Evolutionary conservation across 306 rosid genomes (phyloP), one percentile per base, ranked within the genome.

Genomic region (Lablab purpureus): DNA sequence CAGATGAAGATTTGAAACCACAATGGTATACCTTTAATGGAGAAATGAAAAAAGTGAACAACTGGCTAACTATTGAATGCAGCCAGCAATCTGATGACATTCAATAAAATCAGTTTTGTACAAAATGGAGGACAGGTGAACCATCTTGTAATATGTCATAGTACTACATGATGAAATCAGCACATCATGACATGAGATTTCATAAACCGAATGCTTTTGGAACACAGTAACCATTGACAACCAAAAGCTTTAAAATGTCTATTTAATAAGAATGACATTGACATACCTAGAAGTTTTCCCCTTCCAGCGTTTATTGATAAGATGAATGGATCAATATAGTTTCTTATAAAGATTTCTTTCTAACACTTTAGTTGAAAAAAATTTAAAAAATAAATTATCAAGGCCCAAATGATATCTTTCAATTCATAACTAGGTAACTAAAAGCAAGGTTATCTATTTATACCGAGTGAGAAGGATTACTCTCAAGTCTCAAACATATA

Each of bases 1-100:
- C 67, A n/a, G 75, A 67, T 10, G 36, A 41, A 41, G 17, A 66
- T 77, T 65, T 51, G 55, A 37, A 59, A 77, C 11, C 13, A 21
- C 45, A 77, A 23, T 21, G n/a, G 47, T 52, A 36, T 36, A 15
- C 13, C 66, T 22, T 66, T 6, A 36, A 22, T 36, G 22, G 15
- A 52, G 67, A 66, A 43, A 74, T 58, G 43, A 74, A 22, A 58
- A 58, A 37, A 17, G 2, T n/a, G 18, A 9, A 47, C 43, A 37
- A 27, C 11, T 12, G 43, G 8, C 41, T 32, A 52, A 67, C 10
- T 36, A 46, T 37, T 32, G 43, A 77, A 67, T 15, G 15, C 30
- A 67, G 40, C 55, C 55, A 37, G 32, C 58, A 71, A 47, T 23
- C 30, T 22, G 28, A 64, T 49, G 49, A 3, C 37, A 22, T 64